Base-by-base conservation (phyloP, 1,284 basidiomycete genomes). In the Neotropicomus parvogracilis region DNA sequence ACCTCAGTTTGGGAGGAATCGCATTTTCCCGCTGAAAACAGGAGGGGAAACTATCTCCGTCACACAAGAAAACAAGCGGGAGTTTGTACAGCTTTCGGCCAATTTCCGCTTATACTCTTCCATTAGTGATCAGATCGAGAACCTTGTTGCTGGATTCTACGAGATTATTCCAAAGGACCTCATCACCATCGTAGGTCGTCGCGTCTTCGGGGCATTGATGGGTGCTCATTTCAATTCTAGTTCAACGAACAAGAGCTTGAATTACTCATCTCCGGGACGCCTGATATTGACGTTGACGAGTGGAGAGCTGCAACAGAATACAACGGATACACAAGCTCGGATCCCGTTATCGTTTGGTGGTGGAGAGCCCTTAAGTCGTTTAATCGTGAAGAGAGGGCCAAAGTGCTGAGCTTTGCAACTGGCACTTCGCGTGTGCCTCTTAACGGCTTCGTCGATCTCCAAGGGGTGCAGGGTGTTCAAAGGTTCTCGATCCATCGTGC, bases 241-340 rank as follows among this genome's bases (percentile, higher is more conserved):
- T 99, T 99, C 72, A 95, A 97, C 62, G 95, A 98, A 58, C 89
- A 97, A 72, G 97, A 99, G 66, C 81, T 99, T 34, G 97, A 99
- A 69, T 79, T 97, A n/a, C 78, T 97, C 39, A 97, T 97, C 58
- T 97, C 95, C 1, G 95, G 95, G 24, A 89, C 97, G 19, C 95
- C 95, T n/a, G 95, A 97, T 59, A 94, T 99, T 55, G 95, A 99
- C 59, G 93, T 98, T 4, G 95, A 99, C 65, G 95, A 97, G 69
- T 97, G 95, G 88, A 87, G 94, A 56, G 91, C 93, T 39, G 91
- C 95, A 20, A 95, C 92, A 2, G 92, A 94, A 66, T 88, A 93
- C 71, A 90, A 88, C 56, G 91, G 91, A 38, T 91, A 91, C 65
- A 79, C 76, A 9, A 81, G 85, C 58, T 88, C 86, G 4, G 95